Evolutionary conservation across 805 yeast genomes (phyloP).

Genomic region (Hanseniaspora clermontiae): DNA sequence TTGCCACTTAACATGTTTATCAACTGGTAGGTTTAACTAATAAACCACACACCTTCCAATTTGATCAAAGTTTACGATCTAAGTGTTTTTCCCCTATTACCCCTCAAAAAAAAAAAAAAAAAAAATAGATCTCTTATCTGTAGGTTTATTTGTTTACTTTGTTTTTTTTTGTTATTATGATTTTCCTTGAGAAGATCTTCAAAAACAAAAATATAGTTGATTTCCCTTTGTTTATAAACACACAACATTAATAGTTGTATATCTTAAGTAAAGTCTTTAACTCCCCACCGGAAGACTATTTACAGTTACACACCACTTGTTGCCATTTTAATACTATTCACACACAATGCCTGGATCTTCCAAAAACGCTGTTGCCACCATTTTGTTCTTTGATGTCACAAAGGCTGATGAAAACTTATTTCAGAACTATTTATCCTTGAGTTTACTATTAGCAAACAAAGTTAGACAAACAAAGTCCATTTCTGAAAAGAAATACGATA

Average conservation of each 20-base stretch:
- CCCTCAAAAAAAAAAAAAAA: background rate
- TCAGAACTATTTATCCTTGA: background rate
- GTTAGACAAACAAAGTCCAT: background rate
- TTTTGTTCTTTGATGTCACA: background rate
- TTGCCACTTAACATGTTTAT: no score
- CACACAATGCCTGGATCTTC: background rate
- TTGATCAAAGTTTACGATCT: no score
- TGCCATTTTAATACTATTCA: background rate
- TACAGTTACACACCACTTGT: background rate
- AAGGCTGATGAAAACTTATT: background rate
- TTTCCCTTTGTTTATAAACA: no score
- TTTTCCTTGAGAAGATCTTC: background rate
- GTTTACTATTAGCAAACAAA: background rate
- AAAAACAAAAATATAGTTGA: background rate
- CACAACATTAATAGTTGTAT: no score
- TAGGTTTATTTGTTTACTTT: background rate
- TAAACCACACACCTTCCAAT: background rate
- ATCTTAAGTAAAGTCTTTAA: no score
- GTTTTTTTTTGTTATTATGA: background rate
- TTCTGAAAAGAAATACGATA: background rate
- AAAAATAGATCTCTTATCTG: background rate
- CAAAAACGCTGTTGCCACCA: background rate
- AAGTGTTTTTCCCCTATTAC: background rate
- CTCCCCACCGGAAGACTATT: background rate
- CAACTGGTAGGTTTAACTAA: background rate